Percentiles rank a stretch among this genome's conserved stretches.
These are phyloP conservation scores for Pyrenula massariospora DNA, from an alignment of 495 filamentous ascomycete genomes.

Conservation along the genomic window DNA sequence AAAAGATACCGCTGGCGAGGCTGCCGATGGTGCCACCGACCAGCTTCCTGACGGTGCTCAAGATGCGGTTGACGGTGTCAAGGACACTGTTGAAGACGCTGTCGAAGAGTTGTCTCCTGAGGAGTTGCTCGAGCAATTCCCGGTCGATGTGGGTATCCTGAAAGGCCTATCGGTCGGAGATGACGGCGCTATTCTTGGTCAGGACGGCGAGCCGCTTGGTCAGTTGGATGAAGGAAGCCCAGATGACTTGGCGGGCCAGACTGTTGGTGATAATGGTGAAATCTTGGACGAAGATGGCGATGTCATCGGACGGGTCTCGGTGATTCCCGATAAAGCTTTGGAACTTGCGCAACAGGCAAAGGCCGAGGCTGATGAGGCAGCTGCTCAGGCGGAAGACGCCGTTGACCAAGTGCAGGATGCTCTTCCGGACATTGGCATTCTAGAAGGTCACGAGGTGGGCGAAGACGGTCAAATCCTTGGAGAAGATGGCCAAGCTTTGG, in stretches of 20 bases:
- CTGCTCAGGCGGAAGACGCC: background rate
- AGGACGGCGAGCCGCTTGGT: conserved; percentile 20
- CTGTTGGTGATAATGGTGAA: conserved; percentile 24
- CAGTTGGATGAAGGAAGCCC: conserved; percentile 12
- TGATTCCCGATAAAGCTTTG: conserved; percentile 21
- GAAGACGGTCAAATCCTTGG: conserved; percentile 41
- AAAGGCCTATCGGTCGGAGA: conserved; percentile 51
- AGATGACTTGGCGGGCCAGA: conserved; percentile 15
- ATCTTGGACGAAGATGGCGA: conserved; percentile 20
- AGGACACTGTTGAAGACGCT: conserved; percentile 10
- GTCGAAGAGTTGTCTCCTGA: conserved; percentile 5
- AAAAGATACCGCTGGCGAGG: conserved; percentile 20
- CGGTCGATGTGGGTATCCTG: conserved; percentile 51
- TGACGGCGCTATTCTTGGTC: conserved; percentile 25
- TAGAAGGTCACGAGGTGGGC: conserved; percentile 44
- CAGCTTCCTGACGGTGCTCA: conserved; percentile 7
- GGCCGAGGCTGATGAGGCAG: conserved; percentile 15
- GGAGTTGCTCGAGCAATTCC: conserved; percentile 5
- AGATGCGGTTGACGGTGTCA: conserved; percentile 13
- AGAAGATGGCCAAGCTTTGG: conserved; percentile 12
- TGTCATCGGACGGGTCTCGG: conserved; percentile 16
- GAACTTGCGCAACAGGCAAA: conserved; percentile 17
- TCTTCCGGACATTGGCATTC: conserved; percentile 32
- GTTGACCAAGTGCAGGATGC: conserved; percentile 9
- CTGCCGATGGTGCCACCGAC: conserved; percentile 1